Evolutionary conservation across 805 yeast genomes (phyloP).

Genomic region (Wickerhamomyces queroliae): DNA sequence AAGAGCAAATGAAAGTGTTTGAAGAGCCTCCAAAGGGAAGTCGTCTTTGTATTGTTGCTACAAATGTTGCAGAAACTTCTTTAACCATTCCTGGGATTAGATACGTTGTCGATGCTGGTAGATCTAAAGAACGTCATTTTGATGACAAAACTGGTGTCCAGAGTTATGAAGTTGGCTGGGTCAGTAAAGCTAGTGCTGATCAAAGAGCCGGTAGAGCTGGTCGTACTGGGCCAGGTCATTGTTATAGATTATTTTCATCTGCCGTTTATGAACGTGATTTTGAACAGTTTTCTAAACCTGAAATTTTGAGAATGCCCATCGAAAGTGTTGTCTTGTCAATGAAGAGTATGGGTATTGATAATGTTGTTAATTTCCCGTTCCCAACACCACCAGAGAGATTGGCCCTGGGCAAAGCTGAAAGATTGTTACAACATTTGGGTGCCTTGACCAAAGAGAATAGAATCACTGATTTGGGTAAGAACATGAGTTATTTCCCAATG

Average conservation of each 20-base stretch:
- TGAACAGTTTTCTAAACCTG: constrained; percentile 79
- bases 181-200: constrained; percentile 91
- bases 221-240: constrained; percentile 98
- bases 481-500: constrained; percentile 88
- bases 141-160: constrained; percentile 87
- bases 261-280: constrained; percentile 90
- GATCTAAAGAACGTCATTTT: constrained; percentile 82
- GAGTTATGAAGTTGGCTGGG: constrained; percentile 86
- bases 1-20: constrained; percentile 91
- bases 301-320: constrained; percentile 90
- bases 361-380: constrained; percentile 87
- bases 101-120: constrained; percentile 93
- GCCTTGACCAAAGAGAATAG: constrained; percentile 53
- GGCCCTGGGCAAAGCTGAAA: constrained; percentile 60
- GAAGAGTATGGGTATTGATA: constrained; percentile 97
- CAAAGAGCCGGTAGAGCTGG: constrained; percentile 98
- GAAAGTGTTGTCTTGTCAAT: constrained; percentile 93
- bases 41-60: constrained; percentile 88
- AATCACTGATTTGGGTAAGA: constrained; percentile 74
- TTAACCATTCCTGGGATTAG: constrained; percentile 93
- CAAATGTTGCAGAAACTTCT: constrained; percentile 97
- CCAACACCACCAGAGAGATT: constrained; percentile 83
- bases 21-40: constrained; percentile 79
- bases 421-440: constrained; percentile 63
- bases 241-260: constrained; percentile 87